phyloP scores from a whole-genome alignment of 2,329 filamentous ascomycete species.

The Shiraia sp. region DNA sequence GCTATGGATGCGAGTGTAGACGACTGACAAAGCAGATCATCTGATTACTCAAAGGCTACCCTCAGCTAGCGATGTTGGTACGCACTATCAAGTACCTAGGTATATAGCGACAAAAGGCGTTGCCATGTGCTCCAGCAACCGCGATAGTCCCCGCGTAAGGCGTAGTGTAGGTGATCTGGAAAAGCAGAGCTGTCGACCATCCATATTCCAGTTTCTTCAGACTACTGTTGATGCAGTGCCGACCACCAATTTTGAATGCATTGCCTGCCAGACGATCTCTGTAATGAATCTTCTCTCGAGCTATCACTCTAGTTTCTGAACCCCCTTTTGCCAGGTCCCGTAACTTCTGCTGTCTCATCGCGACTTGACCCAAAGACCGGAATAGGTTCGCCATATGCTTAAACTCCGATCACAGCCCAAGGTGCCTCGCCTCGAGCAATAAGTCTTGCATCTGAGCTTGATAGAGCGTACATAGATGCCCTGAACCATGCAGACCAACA shows the following conservation, averaged over 20 bases:
- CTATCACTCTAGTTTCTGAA: constrained; percentile 15
- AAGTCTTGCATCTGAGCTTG: too few species aligned
- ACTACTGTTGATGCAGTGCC: constrained; percentile 25
- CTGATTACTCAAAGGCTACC: constrained; percentile 46
- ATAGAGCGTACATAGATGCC: too few species aligned
- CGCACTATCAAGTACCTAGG: constrained; percentile 65
- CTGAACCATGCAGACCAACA: too few species aligned
- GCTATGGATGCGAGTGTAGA: constrained; percentile 72
- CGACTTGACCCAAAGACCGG: background rate
- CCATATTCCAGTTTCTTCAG: constrained; percentile 32
- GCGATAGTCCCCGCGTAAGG: constrained; percentile 40
- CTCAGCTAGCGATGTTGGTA: constrained; percentile 54
- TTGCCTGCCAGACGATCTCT: constrained; percentile 21
- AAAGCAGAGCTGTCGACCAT: constrained; percentile 39
- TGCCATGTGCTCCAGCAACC: constrained; percentile 51
- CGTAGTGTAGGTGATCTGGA: constrained; percentile 34
- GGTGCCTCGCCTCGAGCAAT: too few species aligned
- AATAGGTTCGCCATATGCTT: too few species aligned
- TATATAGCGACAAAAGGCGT: constrained; percentile 70
- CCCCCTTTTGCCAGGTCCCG: constrained; percentile 12
- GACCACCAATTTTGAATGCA: constrained; percentile 26
- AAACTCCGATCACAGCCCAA: too few species aligned
- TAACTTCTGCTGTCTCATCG: constrained; percentile 1
- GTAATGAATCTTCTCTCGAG: constrained; percentile 12
- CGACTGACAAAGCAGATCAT: constrained; percentile 63